Percentiles rank a stretch among this genome's conserved stretches.
Conservation (phyloP, 148 eudicot genomes). For the Fagopyrum tataricum region DNA sequence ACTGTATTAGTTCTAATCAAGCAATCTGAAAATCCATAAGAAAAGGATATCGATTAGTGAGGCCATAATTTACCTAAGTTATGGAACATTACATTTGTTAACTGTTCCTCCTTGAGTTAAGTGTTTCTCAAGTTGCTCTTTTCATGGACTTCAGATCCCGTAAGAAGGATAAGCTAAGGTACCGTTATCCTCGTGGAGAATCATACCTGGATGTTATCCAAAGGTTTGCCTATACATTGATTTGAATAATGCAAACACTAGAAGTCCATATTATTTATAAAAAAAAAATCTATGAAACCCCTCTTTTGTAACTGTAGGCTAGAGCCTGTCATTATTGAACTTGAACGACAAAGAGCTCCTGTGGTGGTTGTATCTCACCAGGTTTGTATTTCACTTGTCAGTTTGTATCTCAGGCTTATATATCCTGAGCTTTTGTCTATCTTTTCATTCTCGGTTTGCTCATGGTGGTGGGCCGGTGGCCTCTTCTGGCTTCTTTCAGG, state of each 20-base stretch:
- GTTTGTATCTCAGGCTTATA: not conserved
- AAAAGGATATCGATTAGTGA: not conserved
- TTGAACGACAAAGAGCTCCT: conserved; percentile 98
- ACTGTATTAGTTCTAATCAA: not conserved
- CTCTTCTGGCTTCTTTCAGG: conserved; percentile 36
- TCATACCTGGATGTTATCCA: conserved; percentile 98
- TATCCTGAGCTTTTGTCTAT: not conserved
- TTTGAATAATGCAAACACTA: not conserved
- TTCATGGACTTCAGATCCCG: conserved; percentile 49
- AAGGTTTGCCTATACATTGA: conserved; percentile 39
- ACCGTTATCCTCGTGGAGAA: conserved; percentile 99
- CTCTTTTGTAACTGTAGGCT: conserved; percentile 38
- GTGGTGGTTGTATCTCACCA: conserved; percentile 96
- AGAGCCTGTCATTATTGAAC: conserved; percentile 98
- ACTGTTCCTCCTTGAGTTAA: not conserved
- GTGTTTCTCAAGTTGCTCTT: not conserved
- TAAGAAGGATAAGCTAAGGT: conserved; percentile 88
- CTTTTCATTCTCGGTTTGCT: not conserved
- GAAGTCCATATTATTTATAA: not conserved
- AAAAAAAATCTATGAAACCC: not conserved
- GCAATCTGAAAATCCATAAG: not conserved
- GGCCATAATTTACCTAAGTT: not conserved
- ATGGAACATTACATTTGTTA: not conserved
- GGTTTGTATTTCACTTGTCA: conserved; percentile 32
- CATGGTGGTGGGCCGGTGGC: not conserved